phyloP scores from a whole-genome alignment of 345 rosid genomes.

The Leavenworthia alabamica region DNA sequence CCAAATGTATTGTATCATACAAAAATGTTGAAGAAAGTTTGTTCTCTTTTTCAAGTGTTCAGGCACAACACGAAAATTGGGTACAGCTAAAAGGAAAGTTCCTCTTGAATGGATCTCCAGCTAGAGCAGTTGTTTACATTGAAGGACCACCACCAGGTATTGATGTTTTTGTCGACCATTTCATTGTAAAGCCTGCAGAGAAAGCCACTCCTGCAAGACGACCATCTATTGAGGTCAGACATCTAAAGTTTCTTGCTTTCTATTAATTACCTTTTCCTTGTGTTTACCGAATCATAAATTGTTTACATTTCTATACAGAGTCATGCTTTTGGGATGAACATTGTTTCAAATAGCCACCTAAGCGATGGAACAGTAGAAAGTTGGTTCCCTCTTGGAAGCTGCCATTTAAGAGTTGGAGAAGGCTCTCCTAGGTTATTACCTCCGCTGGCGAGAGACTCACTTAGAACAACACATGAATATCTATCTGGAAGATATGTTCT shows the following conservation, averaged over 20 bases:
- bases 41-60: conserved; percentile 40
- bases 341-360: conserved; percentile 65
- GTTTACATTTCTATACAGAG: conserved; percentile 35
- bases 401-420: conserved; percentile 50
- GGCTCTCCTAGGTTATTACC: conserved; percentile 85
- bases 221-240: conserved; percentile 62
- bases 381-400: conserved; percentile 95
- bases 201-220: conserved; percentile 53
- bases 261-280: background rate
- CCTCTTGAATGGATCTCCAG: conserved; percentile 72
- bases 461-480: conserved; percentile 52
- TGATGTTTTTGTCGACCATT: conserved; percentile 74
- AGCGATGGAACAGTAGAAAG: conserved; percentile 43
- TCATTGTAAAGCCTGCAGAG: conserved; percentile 64
- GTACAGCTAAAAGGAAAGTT: conserved; percentile 71
- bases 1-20: background rate
- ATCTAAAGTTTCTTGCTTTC: background rate
- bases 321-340: conserved; percentile 65
- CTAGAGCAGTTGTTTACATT: conserved; percentile 62
- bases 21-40: background rate
- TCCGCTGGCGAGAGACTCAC: conserved; percentile 74
- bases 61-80: conserved; percentile 81
- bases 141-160: conserved; percentile 93
- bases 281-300: background rate
- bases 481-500: conserved; percentile 67